phyloP scores from a whole-genome alignment of 1,139 yeast genomes.

The Taiozyma sp. region DNA sequence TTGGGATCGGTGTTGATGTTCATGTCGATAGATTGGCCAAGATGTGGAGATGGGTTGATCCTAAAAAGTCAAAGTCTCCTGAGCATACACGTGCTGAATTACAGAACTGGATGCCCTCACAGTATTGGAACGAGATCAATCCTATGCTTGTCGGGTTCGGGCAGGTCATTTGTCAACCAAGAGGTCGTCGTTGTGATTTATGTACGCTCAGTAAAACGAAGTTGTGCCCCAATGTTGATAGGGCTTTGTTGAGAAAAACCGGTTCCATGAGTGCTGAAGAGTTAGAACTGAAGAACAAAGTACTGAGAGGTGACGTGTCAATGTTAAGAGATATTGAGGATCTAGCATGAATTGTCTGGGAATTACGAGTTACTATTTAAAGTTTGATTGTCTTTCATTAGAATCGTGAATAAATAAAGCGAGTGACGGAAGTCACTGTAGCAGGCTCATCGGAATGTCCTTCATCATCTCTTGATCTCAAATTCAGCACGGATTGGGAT shows the following conservation, averaged over 20 bases:
- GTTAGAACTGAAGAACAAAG: slow-evolving; percentile 34
- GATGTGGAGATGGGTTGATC: slow-evolving; percentile 73
- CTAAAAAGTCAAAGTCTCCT: slow-evolving; percentile 50
- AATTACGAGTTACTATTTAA: neutral
- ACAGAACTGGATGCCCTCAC: slow-evolving; percentile 68
- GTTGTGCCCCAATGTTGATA: slow-evolving; percentile 49
- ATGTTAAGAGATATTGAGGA: slow-evolving; percentile 24
- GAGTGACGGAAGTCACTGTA: no score
- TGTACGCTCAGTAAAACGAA: slow-evolving; percentile 51
- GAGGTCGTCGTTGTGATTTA: slow-evolving; percentile 66
- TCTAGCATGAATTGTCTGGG: slow-evolving; percentile 5
- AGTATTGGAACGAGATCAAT: slow-evolving; percentile 78
- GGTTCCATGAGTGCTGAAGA: slow-evolving; percentile 29
- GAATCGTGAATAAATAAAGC: neutral
- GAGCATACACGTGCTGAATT: slow-evolving; percentile 67
- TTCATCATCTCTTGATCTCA: slow-evolving; percentile 39
- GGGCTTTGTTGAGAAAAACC: slow-evolving; percentile 34
- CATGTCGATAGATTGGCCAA: slow-evolving; percentile 81
- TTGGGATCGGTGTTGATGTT: slow-evolving; percentile 92
- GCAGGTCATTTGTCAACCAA: slow-evolving; percentile 77
- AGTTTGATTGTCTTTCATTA: neutral
- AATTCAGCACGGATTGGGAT: slow-evolving; percentile 77
- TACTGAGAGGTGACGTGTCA: slow-evolving; percentile 25
- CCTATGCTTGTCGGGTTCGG: slow-evolving; percentile 92
- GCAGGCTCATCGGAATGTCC: slow-evolving; percentile 14